phyloP scores from a whole-genome alignment of 768 basidiomycete species.

The Kondoa malvinella region DNA sequence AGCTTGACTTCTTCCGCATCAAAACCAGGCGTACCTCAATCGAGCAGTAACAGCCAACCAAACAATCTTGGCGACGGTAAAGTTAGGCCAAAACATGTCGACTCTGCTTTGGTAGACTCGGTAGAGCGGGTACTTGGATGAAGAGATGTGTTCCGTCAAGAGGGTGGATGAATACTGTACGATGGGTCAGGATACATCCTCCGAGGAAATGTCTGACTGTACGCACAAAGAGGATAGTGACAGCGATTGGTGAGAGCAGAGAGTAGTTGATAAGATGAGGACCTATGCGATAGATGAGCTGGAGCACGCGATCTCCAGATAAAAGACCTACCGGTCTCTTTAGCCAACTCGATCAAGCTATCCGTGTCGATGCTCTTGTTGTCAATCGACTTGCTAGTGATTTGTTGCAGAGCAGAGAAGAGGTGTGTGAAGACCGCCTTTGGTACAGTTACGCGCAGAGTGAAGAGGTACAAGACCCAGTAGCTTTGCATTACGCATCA shows the following conservation, averaged over 20 bases:
- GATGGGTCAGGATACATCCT: not conserved
- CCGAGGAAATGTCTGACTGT: not conserved
- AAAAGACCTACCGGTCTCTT: not conserved
- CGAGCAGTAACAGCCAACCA: slow-evolving; percentile 10
- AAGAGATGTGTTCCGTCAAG: slow-evolving; percentile 17
- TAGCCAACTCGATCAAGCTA: not conserved
- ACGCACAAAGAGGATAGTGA: slow-evolving; percentile 11
- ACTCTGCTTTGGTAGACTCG: slow-evolving; percentile 16
- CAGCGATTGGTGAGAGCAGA: slow-evolving; percentile 6
- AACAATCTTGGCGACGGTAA: slow-evolving; percentile 11
- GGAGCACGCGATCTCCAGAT: not conserved
- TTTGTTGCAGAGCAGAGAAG: not conserved
- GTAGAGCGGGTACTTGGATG: slow-evolving; percentile 15
- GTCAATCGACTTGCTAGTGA: slow-evolving; percentile 1
- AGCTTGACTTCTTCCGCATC: not conserved
- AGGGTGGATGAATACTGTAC: not conserved
- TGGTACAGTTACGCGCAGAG: slow-evolving; percentile 15
- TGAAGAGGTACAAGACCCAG: slow-evolving; percentile 15
- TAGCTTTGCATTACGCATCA: not conserved
- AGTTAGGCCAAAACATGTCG: slow-evolving; percentile 16
- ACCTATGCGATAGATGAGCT: not conserved
- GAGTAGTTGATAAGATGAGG: slow-evolving; percentile 17
- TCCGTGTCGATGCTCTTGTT: not conserved
- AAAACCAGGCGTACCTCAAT: not conserved
- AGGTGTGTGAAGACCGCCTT: slow-evolving; percentile 12